phyloP scores from a whole-genome alignment of 352 stramenopile genomes.

The Globisporangium rhizosaccharum region DNA sequence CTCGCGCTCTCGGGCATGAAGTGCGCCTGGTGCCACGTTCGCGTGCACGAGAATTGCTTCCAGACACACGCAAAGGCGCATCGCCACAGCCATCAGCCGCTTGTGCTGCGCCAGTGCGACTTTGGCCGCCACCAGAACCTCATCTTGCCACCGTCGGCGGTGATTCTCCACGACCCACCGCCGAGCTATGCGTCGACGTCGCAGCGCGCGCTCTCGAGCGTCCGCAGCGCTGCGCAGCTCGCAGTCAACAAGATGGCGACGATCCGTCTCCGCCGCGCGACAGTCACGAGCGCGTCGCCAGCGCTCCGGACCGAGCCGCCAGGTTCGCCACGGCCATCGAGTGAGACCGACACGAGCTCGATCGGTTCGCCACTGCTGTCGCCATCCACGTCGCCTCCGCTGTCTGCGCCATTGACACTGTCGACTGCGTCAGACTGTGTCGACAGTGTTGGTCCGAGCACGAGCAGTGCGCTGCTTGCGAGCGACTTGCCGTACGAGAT shows the following conservation, averaged over 20 bases:
- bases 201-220: conserved; percentile 60
- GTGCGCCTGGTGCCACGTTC: conserved; percentile 76
- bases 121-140: conserved; percentile 63
- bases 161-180: conserved; percentile 34
- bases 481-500: conserved; percentile 52
- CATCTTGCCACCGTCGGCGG: conserved; percentile 58
- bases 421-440: not conserved
- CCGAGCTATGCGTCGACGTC: conserved; percentile 39
- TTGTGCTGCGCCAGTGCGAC: conserved; percentile 53
- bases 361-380: conserved; percentile 6
- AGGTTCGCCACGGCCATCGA: conserved; percentile 7
- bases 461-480: not conserved
- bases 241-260: conserved; percentile 73
- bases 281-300: conserved; percentile 12
- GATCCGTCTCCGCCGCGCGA: conserved; percentile 48
- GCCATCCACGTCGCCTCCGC: conserved; percentile 1
- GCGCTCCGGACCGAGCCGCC: not conserved
- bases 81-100: conserved; percentile 7
- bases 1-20: conserved; percentile 76
- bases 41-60: conserved; percentile 79
- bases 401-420: not conserved
- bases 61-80: conserved; percentile 20
- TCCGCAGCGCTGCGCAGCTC: conserved; percentile 56
- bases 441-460: not conserved
- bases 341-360: conserved; percentile 4